A percentile compares a stretch with the other conserved stretches of the same genome.
Conservation (phyloP, 192 early-diverging fungal species). For the Nowakowskiella sp. region DNA sequence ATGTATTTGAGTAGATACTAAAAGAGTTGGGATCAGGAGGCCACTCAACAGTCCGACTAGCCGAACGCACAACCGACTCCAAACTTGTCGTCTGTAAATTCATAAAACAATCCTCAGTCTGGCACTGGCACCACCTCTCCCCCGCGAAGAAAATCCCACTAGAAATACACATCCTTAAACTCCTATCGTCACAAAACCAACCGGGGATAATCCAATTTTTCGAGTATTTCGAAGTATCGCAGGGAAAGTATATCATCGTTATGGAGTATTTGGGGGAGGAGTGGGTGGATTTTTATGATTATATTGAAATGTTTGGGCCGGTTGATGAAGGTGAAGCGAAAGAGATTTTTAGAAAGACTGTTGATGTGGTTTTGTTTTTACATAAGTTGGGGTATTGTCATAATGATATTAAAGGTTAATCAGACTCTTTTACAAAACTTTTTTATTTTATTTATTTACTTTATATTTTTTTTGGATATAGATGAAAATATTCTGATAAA, state of each 20-base stretch:
- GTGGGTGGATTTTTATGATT: constrained; percentile 50
- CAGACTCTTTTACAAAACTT: background rate
- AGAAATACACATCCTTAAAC: constrained; percentile 36
- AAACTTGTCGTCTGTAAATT: constrained; percentile 37
- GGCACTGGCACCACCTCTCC: constrained; percentile 34
- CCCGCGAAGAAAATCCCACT: constrained; percentile 21
- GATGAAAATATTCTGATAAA: constrained; percentile 54
- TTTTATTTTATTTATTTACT: constrained; percentile 5
- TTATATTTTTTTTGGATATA: constrained; percentile 5
- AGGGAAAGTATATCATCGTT: constrained; percentile 33
- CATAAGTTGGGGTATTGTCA: constrained; percentile 34
- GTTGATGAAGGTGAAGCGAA: constrained; percentile 24
- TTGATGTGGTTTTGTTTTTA: constrained; percentile 26
- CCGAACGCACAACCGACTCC: constrained; percentile 8
- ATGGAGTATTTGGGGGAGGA: constrained; percentile 52
- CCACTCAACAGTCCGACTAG: constrained; percentile 42
- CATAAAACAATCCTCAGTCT: constrained; percentile 31
- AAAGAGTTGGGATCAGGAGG: constrained; percentile 42
- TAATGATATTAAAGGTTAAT: constrained; percentile 53
- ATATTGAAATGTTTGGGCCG: constrained; percentile 41
- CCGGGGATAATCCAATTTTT: constrained; percentile 28
- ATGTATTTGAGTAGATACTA: constrained; percentile 34
- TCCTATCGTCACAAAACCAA: constrained; percentile 14
- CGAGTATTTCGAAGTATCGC: constrained; percentile 32
- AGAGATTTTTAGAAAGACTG: constrained; percentile 37